Evolutionary conservation across 73 alveolate species (phyloP), one percentile per base, ranked within the genome.

Genomic region (Chromera velia): DNA sequence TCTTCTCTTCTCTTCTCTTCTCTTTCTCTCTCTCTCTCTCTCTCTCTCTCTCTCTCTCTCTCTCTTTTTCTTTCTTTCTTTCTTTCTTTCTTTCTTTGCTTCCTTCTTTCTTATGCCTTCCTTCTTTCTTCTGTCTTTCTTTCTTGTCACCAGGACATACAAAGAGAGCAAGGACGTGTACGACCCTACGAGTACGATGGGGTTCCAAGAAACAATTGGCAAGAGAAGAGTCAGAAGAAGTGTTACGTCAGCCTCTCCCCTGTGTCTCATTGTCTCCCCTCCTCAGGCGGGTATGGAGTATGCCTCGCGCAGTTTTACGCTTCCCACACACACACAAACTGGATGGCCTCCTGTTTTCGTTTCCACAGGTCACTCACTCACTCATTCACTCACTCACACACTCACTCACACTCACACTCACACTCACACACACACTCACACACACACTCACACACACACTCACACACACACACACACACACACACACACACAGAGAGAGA

Each of bases 401-500:
- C 28, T 4, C 70, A 62, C 70, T 18, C 70, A 19, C 70, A 62
- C 70, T 4, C 70, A 62, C 70, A 30, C 19, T 13, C 65, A 19
- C 19, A 46, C 65, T 10, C 65, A 46, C 65, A 19, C 70, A 62
- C 70, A 26, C 70, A 62, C 70, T 27, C 70, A 62, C 30, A 30
- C 70, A 62, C 70, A 30, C 70, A 62, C 70, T 27, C 70, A 62
- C 70, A 30, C 70, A 62, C 70, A 30, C 70, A 62, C 70, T 27
- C 70, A 62, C 70, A 30, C 70, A 62, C 70, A 30, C 70, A 62
- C 70, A 30, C 70, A 62, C 70, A 30, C 70, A 62, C 70, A 26
- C 70, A 62, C 70, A 30, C 70, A 62, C 70, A 62, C 70, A 62
- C 70, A 62, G 32, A 62, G 32, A 62, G 32, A 62, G 32, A 62